phyloP scores from a whole-genome alignment of 768 basidiomycete genomes.

The Kwoniella dejecticola region DNA sequence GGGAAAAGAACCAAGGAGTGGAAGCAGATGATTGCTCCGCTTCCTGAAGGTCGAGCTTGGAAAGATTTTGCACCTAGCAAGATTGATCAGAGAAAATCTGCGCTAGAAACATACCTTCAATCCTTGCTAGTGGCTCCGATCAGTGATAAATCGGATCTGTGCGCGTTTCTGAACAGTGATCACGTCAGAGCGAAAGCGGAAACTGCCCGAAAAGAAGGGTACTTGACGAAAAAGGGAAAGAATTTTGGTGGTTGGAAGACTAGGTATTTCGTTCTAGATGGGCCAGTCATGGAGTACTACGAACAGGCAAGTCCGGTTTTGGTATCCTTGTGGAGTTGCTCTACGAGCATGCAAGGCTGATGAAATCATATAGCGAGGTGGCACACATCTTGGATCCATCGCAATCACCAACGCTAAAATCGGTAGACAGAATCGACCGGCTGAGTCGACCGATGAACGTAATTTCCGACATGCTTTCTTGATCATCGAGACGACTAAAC shows the following conservation, averaged over 20 bases:
- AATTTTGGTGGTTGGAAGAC: constrained; percentile 99
- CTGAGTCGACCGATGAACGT: constrained; percentile 75
- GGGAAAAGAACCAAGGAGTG: constrained; percentile 69
- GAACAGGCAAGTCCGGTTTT: constrained; percentile 92
- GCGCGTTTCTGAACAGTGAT: constrained; percentile 89
- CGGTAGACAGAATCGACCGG: constrained; percentile 77
- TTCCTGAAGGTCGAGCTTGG: constrained; percentile 94
- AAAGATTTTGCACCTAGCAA: constrained; percentile 95
- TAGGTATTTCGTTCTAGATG: constrained; percentile 89
- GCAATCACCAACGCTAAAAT: constrained; percentile 89
- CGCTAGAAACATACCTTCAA: constrained; percentile 80
- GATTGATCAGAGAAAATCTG: constrained; percentile 84
- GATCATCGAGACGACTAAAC: constrained; percentile 68
- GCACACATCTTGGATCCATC: constrained; percentile 87
- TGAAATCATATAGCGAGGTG: constrained; percentile 68
- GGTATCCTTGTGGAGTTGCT: background rate
- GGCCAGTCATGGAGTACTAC: constrained; percentile 88
- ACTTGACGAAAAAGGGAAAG: constrained; percentile 92
- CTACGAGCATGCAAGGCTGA: background rate
- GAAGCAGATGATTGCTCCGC: constrained; percentile 66
- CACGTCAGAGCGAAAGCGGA: constrained; percentile 67
- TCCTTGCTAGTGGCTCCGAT: constrained; percentile 76
- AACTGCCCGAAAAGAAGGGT: constrained; percentile 91
- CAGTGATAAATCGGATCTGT: constrained; percentile 84
- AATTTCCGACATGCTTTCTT: constrained; percentile 97